These are phyloP conservation scores for Suillus lakei DNA, from an alignment of 768 basidiomycete genomes.

Conservation along the genomic window DNA sequence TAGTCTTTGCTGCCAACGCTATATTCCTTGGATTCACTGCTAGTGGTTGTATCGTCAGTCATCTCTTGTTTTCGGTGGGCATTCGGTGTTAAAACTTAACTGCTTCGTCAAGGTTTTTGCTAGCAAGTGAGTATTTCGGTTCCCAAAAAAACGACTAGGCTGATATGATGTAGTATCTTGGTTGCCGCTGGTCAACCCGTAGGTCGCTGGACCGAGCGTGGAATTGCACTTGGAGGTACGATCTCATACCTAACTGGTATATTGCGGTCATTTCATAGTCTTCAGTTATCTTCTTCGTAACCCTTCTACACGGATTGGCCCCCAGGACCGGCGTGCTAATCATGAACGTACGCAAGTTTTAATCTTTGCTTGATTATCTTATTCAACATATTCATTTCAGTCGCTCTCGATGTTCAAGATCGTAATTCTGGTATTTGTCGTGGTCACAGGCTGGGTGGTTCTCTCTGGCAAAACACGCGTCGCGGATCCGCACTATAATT, in stretches of 20 bases:
- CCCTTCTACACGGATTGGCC: constrained; percentile 55
- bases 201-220: constrained; percentile 55
- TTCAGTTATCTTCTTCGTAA: constrained; percentile 55
- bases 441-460: constrained; percentile 64
- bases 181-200: constrained; percentile 46
- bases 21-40: constrained; percentile 50
- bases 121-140: constrained; percentile 33
- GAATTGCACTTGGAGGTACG: constrained; percentile 61
- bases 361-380: neutral
- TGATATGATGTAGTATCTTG: constrained; percentile 45
- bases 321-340: constrained; percentile 52
- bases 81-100: neutral
- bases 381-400: constrained; percentile 29
- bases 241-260: neutral
- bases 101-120: constrained; percentile 34
- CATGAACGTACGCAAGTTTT: constrained; percentile 52
- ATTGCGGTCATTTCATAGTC: neutral
- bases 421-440: constrained; percentile 55
- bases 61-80: neutral
- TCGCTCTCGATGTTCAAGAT: constrained; percentile 58
- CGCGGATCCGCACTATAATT: constrained; percentile 60
- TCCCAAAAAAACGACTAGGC: neutral
- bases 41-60: constrained; percentile 53
- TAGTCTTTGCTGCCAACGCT: constrained; percentile 52
- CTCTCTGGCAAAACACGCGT: constrained; percentile 61